Conservation (phyloP, 2,329 filamentous ascomycete species). For the Stenocarpella maydis region DNA sequence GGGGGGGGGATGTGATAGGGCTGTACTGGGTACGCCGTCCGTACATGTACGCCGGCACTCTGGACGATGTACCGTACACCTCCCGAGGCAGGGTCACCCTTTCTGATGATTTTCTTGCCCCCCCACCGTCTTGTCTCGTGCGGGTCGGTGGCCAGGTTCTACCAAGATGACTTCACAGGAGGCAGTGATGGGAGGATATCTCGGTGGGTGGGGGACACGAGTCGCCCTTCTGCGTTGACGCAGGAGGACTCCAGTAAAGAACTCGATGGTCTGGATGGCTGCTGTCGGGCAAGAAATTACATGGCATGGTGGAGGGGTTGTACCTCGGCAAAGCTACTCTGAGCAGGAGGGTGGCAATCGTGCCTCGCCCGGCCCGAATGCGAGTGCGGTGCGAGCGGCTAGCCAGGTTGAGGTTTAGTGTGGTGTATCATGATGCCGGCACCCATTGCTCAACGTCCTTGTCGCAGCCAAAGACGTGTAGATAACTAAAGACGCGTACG, state of each 20-base stretch:
- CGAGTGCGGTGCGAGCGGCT: slow-evolving; percentile 15
- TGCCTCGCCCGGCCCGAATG: slow-evolving; percentile 9
- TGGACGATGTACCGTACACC: neutral
- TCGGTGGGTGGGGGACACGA: neutral
- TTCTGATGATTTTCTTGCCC: neutral
- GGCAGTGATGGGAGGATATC: neutral
- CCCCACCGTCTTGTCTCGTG: neutral
- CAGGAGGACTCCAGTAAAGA: neutral
- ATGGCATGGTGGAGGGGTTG: slow-evolving; percentile 1
- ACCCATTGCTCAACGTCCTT: slow-evolving; percentile 6
- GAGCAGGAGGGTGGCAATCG: slow-evolving; percentile 1
- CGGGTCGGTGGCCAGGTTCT: neutral
- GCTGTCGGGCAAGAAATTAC: neutral
- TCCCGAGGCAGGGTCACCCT: neutral
- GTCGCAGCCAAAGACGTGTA: neutral
- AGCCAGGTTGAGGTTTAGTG: slow-evolving; percentile 4
- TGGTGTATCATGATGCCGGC: slow-evolving; percentile 21
- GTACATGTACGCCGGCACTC: neutral
- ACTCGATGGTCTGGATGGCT: neutral
- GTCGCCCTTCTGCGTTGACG: too few species aligned
- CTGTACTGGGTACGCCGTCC: neutral
- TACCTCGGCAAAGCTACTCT: slow-evolving; percentile 15
- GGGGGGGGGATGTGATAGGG: neutral
- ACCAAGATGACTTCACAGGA: neutral
- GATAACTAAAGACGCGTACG: too few species aligned